Base-by-base conservation (phyloP, 1,139 yeast species). In the Pichia sp. region DNA sequence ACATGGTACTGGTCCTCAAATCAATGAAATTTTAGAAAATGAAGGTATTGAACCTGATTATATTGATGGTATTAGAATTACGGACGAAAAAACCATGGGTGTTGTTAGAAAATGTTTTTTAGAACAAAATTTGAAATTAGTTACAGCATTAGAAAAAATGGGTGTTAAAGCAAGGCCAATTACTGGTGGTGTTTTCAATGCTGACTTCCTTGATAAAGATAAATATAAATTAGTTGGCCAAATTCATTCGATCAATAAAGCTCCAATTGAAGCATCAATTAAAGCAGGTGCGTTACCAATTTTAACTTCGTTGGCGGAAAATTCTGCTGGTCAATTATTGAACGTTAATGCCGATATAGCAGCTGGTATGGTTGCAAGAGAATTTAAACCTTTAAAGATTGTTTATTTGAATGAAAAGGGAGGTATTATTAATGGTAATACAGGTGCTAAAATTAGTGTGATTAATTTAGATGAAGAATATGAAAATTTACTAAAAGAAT, bases 1-100 rank as follows among this genome's bases (percentile, higher is more conserved):
- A 56, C 99, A 93, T 68, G 99, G 99, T 44, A 93, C 99, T 2
- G 99, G 99, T 29, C 99, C 99, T 14, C 99, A 93, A 71, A 95
- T 93, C 72, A 93, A 93, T 67, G 96, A 87, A 63, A 80, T 90
- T 61, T 77, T 93, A 57, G 99, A 93, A 70, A 84, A 85, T 49
- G 96, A 89, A 69, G 97, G 97, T 31, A 90, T 95, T 43, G 96
- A 88, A 67, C 99, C 99, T 2, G 91, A 87, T 61, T 93, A 93
- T 69, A 87, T 85, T 58, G 98, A 93, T 66, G 99, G 99, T 19
- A 93, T 95, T 63, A 83, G 99, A 66, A 89, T 93, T 68, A 93
- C 99, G 29, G 95, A 95, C 69, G 85, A 90, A 54, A 83, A 85
- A 62, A 93, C 99, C 42, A 93, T 93, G 98, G 80, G 87, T 59